Base-by-base conservation (phyloP, 371 early-diverging fungal genomes). In the Mucor saturninus region DNA sequence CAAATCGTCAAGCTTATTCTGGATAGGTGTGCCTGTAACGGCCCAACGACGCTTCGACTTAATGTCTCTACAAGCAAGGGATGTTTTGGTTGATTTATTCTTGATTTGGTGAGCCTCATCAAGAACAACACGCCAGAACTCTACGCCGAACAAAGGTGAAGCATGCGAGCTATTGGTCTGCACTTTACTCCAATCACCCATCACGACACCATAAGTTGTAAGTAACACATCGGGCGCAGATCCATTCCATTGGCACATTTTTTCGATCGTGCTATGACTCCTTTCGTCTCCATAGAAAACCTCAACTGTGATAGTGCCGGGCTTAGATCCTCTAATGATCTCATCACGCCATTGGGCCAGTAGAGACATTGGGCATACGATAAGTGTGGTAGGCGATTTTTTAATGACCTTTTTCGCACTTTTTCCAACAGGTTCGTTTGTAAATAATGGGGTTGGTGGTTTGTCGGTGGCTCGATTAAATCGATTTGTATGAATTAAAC, bases 41-140 rank as follows among this genome's bases (percentile, higher is more conserved):
- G 89, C 87, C 91, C 95, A 94, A 45, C 93, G 76, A 43, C 91
- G 79, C 14, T 65, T 65, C n/a, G 89, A 84, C 40, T 76, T 72
- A 21, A 95, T 54, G n/a, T 71, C 80, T 45, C 69, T 80, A 48
- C 85, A 86, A 0, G 87, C 87, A n/a, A 77, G 83, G 2, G 89
- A 79, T 7, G 83, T 83, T 64, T 81, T 79, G 48, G 87, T 86
- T 3, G 61, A 30, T 2, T 82, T 69, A 48, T 89, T 86, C 55
- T 88, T 88, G 59, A 93, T 93, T 5, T 80, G 85, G 69, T 93
- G 93, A 0, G 92, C 93, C 62, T 93, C 93, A 58, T 93, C 93
- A 28, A 92, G 52, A 5, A 92, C 84, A 5, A 93, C 75, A 15
- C 93, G 75, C 73, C 83, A 83, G 56, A 83, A 88, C 3, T 85